phyloP scores from a whole-genome alignment of 345 rosid genomes.

The Iberis pinnata region DNA sequence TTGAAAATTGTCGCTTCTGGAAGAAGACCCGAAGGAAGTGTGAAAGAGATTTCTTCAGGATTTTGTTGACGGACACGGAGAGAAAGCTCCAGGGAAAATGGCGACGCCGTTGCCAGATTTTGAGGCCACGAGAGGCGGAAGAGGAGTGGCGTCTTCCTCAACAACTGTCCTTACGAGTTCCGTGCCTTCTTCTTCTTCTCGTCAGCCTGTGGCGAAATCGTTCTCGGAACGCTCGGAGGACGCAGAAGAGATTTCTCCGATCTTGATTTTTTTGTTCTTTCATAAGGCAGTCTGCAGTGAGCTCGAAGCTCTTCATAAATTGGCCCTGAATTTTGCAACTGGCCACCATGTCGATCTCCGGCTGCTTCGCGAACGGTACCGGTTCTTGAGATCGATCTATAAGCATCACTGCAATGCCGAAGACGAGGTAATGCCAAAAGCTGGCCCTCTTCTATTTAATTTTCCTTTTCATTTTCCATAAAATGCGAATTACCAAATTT shows the following conservation, averaged over 20 bases:
- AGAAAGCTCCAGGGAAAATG: conserved; percentile 36
- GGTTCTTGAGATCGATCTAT: conserved; percentile 62
- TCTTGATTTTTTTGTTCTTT: conserved; percentile 65
- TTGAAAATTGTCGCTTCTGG: conserved; percentile 16
- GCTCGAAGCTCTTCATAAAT: conserved; percentile 72
- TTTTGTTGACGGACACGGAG: conserved; percentile 17
- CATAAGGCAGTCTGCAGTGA: conserved; percentile 78
- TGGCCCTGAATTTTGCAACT: conserved; percentile 64
- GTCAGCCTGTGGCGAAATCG: conserved; percentile 21
- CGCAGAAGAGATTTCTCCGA: conserved; percentile 56
- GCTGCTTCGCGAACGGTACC: conserved; percentile 52
- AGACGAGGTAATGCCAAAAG: conserved; percentile 54
- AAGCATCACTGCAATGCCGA: conserved; percentile 81
- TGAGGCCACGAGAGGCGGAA: conserved; percentile 34
- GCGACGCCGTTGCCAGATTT: conserved; percentile 71
- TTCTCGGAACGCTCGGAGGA: conserved; percentile 21
- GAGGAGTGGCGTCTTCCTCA: conserved; percentile 31
- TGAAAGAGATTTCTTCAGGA: not conserved
- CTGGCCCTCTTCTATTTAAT: not conserved
- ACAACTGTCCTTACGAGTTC: conserved; percentile 32
- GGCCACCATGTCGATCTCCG: conserved; percentile 50
- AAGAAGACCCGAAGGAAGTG: not conserved
- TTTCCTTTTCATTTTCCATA: not conserved
- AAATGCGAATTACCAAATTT: conserved; percentile 5
- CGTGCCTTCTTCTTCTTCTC: conserved; percentile 27